Conservation (phyloP, 768 basidiomycete species). For the Kwoniella dendrophila region DNA sequence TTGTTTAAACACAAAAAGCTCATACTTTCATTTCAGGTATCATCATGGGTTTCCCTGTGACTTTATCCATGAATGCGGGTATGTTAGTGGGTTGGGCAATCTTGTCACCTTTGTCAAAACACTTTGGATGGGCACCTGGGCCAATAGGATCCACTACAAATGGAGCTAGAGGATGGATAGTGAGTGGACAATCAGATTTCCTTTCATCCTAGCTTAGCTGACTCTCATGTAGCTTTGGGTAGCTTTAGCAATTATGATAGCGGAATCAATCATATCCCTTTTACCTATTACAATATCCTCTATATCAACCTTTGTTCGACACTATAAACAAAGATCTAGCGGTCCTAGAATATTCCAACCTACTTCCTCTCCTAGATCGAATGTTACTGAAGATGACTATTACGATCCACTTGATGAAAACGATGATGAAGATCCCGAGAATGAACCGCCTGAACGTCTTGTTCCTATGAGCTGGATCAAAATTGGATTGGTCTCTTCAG, state of each 20-base stretch:
- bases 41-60: constrained; percentile 96
- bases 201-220: neutral
- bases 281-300: constrained; percentile 68
- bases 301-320: constrained; percentile 40
- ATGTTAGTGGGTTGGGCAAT: constrained; percentile 97
- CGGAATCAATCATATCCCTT: constrained; percentile 84
- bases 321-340: constrained; percentile 34
- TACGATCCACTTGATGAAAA: constrained; percentile 39
- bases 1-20: constrained; percentile 16
- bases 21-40: constrained; percentile 63
- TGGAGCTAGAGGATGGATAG: constrained; percentile 69
- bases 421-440: constrained; percentile 69
- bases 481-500: constrained; percentile 66
- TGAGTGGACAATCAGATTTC: constrained; percentile 32
- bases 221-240: constrained; percentile 69
- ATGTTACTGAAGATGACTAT: constrained; percentile 41
- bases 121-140: constrained; percentile 88
- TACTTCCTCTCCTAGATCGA: constrained; percentile 29
- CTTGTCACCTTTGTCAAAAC: constrained; percentile 82
- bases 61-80: constrained; percentile 88
- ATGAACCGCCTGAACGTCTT: constrained; percentile 67
- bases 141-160: constrained; percentile 81
- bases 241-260: constrained; percentile 91
- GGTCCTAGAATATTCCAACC: constrained; percentile 34
- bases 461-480: constrained; percentile 80